A percentile compares a stretch with the other conserved stretches of the same genome.
Evolutionary conservation across 2,329 filamentous ascomycete species (phyloP).

Genomic region (Botrytis medusae): DNA sequence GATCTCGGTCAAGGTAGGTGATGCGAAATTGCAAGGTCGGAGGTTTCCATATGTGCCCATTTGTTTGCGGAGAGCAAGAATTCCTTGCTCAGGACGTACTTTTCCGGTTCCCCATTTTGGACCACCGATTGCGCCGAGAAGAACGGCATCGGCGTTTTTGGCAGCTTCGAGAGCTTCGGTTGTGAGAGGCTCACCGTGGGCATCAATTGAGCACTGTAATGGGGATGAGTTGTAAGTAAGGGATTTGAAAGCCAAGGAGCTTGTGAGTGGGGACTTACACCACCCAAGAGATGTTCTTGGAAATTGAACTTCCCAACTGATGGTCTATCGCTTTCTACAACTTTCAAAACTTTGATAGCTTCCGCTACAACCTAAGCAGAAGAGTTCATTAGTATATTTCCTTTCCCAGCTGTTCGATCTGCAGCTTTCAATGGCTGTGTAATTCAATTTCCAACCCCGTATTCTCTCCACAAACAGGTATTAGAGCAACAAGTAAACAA

Average conservation of each 20-base stretch:
- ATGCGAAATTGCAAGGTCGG: conserved; percentile 92
- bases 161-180: conserved; percentile 79
- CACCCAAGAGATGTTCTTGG: conserved; percentile 85
- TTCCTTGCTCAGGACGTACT: conserved; percentile 88
- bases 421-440: neutral
- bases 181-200: conserved; percentile 74
- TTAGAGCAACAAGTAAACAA: neutral
- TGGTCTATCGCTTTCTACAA: conserved; percentile 70
- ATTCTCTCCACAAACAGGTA: conserved; percentile 1
- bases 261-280: conserved; percentile 53
- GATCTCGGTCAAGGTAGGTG: conserved; percentile 76
- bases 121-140: conserved; percentile 93
- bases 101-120: conserved; percentile 91
- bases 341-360: conserved; percentile 81
- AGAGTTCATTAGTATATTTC: neutral
- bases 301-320: conserved; percentile 76
- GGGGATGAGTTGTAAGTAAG: conserved; percentile 4
- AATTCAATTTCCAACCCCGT: neutral
- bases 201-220: conserved; percentile 80
- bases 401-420: neutral
- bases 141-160: conserved; percentile 82
- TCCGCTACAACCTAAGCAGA: conserved; percentile 71
- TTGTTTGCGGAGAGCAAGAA: conserved; percentile 88
- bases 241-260: neutral
- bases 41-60: conserved; percentile 94